A percentile compares a stretch with the other conserved stretches of the same genome.
phyloP scores from a whole-genome alignment of 1,284 basidiomycete species.

The Ceratobasidium sp. region DNA sequence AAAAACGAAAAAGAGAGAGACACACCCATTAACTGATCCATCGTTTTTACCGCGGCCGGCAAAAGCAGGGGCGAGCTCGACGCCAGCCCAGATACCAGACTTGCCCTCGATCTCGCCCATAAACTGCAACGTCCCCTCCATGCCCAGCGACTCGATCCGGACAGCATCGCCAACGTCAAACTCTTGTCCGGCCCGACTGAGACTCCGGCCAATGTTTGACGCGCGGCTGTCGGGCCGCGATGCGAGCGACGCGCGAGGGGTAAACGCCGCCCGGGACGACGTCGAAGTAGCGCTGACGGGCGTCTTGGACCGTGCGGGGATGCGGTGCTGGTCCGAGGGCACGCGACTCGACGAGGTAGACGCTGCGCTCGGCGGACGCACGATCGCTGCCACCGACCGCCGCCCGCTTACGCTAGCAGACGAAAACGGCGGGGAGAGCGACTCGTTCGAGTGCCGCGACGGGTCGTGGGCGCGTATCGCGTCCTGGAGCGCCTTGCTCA shows the following conservation, averaged over 20 bases:
- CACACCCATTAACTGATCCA: constrained; percentile 90
- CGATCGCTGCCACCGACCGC: constrained; percentile 61
- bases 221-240: constrained; percentile 70
- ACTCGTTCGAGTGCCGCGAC: constrained; percentile 68
- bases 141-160: constrained; percentile 85
- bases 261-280: constrained; percentile 33
- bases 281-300: constrained; percentile 58
- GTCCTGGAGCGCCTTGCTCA: constrained; percentile 74
- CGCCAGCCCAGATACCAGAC: constrained; percentile 89
- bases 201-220: constrained; percentile 68
- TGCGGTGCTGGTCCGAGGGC: constrained; percentile 50
- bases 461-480: constrained; percentile 85
- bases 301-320: constrained; percentile 66
- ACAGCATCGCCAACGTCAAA: constrained; percentile 86
- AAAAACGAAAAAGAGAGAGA: constrained; percentile 43
- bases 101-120: constrained; percentile 89
- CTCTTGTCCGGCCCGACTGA: constrained; percentile 50
- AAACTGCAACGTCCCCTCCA: constrained; percentile 85
- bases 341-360: constrained; percentile 63
- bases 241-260: constrained; percentile 55
- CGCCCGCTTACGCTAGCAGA: constrained; percentile 51
- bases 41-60: constrained; percentile 97
- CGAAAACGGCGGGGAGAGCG: constrained; percentile 46
- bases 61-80: constrained; percentile 89
- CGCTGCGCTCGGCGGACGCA: constrained; percentile 62